Base-by-base conservation (phyloP, 2,329 filamentous ascomycete species). In the Immersiporthe knoxdaviesiana region DNA sequence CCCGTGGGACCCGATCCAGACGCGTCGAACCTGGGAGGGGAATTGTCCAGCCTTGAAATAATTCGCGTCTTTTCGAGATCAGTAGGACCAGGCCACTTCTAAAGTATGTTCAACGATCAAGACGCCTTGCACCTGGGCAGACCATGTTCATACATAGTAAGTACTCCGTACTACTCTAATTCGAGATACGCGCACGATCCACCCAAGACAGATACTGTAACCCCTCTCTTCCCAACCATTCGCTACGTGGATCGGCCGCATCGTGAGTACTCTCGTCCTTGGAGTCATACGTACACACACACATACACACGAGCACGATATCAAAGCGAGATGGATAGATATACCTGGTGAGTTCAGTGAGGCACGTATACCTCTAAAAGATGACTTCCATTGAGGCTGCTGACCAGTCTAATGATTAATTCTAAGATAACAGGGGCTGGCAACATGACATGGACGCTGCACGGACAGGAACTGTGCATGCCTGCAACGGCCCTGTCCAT, bases 341-440 rank as follows among this genome's bases (percentile, higher is more conserved):
- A 47, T 5, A 12, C 11, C 21, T 60, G 64, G 54, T 35, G 30
- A 32, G 30, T 63, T 61, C 16, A 63, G 56, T 60, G 69, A 71
- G 69, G 67, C 69, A 69, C 69, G 69, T 71, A 67, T 71, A 67
- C 69, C 69, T 67, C 69, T 65, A 16, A 71, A 71, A 54, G 60
- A 47, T 71, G 65, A 61, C 60, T 71, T 71, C 64, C 64, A 64
- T 68, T 69, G 50, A 50, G 39, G 63, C 58, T 47, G 44, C 64
- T 52, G 52, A 32, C 54, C 64, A 60, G 32, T 69, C 67, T 71
- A 71, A 24, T 66, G 44, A 47, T 47, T 47, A 47, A 60, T 27
- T 64, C 44, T 71, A 71, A 50, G 35, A 61, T 69, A 71, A 71
- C 69, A 69, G 35, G 35, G 27, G 63, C 67, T 64, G 62, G 64